A percentile compares a stretch with the other conserved stretches of the same genome.
phyloP scores from a whole-genome alignment of 192 early-diverging fungal genomes.

The Backusella australiensis region DNA sequence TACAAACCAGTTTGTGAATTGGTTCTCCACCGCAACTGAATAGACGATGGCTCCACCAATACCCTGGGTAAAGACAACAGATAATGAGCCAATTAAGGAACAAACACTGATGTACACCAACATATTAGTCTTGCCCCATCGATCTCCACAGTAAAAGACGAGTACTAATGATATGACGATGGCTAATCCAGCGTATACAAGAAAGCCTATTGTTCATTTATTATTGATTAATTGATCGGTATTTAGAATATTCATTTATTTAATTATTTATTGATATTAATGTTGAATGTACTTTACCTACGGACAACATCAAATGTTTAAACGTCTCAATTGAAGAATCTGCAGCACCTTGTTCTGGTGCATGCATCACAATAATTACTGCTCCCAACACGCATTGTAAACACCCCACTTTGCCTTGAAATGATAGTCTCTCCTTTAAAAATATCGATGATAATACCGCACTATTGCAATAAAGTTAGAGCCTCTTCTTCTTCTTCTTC shows the following conservation, averaged over 20 bases:
- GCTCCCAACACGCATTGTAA: conserved; percentile 84
- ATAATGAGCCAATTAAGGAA: conserved; percentile 87
- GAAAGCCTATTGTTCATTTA: conserved; percentile 46
- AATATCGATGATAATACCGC: conserved; percentile 85
- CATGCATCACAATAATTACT: conserved; percentile 81
- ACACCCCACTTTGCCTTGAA: conserved; percentile 85
- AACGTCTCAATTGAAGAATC: conserved; percentile 77
- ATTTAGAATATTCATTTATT: conserved; percentile 5
- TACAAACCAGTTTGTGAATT: conserved; percentile 79
- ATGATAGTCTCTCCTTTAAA: conserved; percentile 75
- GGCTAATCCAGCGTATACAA: conserved; percentile 70
- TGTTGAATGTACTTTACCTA: conserved; percentile 16
- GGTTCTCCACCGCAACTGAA: conserved; percentile 81
- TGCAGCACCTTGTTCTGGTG: conserved; percentile 74
- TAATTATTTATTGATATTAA: not conserved
- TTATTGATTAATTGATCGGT: not conserved
- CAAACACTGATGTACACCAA: conserved; percentile 90
- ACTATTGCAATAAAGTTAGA: conserved; percentile 31
- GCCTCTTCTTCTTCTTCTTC: not conserved
- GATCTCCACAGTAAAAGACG: conserved; percentile 73
- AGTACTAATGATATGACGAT: conserved; percentile 59
- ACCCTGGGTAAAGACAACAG: conserved; percentile 85
- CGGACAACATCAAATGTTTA: conserved; percentile 36
- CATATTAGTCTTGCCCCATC: conserved; percentile 76
- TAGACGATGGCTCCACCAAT: conserved; percentile 85